Percentiles rank a stretch among this genome's conserved stretches.
These are phyloP conservation scores for Lyophyllum atratum DNA, from an alignment of 768 basidiomycete genomes.

Conservation along the genomic window DNA sequence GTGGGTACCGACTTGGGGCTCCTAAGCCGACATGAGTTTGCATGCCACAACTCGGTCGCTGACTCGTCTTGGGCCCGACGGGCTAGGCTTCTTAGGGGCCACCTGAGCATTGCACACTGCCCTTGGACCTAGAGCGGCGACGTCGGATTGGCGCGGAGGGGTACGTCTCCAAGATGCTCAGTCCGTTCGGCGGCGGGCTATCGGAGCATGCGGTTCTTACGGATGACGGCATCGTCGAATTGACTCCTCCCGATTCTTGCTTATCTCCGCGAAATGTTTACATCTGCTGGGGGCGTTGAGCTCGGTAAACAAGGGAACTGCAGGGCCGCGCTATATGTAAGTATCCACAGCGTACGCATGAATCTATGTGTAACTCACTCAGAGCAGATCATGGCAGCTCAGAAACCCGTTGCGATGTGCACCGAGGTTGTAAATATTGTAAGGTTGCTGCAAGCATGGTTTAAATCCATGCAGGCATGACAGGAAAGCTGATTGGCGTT, in stretches of 20 bases:
- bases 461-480: neutral
- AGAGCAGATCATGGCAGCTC: neutral
- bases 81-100: neutral
- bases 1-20: conserved; percentile 2
- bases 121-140: neutral
- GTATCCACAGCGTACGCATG: neutral
- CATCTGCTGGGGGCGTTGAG: neutral
- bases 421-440: neutral
- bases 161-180: neutral
- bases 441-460: neutral
- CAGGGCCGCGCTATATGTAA: neutral
- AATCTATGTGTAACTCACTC: neutral
- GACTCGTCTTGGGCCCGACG: neutral
- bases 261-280: conserved; percentile 3
- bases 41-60: conserved; percentile 8
- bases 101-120: neutral
- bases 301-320: neutral
- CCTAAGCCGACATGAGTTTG: neutral
- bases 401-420: neutral
- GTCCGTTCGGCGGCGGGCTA: neutral
- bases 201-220: neutral
- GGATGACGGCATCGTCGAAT: neutral
- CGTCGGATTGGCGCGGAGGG: neutral
- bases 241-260: neutral
- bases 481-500: conserved; percentile 12